A percentile compares a stretch with the other conserved stretches of the same genome.
phyloP scores from a whole-genome alignment of 176 grass and related monocot species.

The Raddia distichophylla region DNA sequence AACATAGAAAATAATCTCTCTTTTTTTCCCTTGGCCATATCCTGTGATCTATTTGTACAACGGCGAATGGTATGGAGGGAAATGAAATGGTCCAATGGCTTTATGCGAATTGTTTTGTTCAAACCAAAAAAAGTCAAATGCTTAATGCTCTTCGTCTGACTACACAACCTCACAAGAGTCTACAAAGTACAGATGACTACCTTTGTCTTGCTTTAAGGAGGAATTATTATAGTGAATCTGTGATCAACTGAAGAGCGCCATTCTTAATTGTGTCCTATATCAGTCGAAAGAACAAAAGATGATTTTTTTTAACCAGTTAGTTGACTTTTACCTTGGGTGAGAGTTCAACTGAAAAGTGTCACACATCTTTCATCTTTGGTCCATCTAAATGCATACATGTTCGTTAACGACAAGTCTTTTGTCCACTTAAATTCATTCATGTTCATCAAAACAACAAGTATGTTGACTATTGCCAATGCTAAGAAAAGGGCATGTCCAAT shows the following conservation, averaged over 20 bases:
- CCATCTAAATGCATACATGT: not conserved
- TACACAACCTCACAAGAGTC: not conserved
- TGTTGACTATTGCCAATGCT: conserved; percentile 18
- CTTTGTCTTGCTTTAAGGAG: not conserved
- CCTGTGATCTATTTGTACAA: conserved; percentile 2
- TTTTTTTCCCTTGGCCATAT: not conserved
- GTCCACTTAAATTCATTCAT: conserved; percentile 4
- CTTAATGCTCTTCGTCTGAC: not conserved
- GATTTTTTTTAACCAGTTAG: not conserved
- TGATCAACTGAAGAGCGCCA: not conserved
- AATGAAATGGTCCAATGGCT: conserved; percentile 8
- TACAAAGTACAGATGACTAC: not conserved
- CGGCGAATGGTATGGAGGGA: not conserved
- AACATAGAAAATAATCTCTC: not conserved
- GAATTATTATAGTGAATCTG: not conserved
- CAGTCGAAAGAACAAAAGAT: not conserved
- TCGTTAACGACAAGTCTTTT: too few relatives aligned
- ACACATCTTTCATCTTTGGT: not conserved
- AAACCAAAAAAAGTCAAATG: not conserved
- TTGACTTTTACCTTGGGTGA: conserved; percentile 12
- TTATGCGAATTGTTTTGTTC: not conserved
- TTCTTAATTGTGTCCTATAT: not conserved
- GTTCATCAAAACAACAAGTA: conserved; percentile 11
- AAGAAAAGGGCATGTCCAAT: too few relatives aligned
- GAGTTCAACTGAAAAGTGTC: conserved; percentile 18